Base-by-base conservation (phyloP, 352 stramenopile genomes). In the Phytophthora pini region DNA sequence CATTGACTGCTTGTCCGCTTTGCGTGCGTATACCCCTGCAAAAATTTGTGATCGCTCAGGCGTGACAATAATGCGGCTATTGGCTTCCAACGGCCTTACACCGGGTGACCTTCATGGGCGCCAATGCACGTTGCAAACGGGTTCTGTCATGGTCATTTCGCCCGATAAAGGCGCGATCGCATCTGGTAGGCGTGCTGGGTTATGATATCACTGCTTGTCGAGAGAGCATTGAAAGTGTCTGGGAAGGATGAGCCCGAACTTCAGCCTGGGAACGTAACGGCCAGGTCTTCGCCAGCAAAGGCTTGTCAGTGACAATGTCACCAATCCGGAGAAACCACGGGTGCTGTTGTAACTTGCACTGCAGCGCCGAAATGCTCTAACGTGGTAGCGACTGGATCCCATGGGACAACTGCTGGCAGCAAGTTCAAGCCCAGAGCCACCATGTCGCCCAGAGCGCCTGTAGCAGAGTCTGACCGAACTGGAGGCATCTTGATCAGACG, bases 381-480 rank as follows among this genome's bases (percentile, higher is more conserved):
- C 24, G 51, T 61, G 50, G 39, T 45, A 60, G 29, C 49, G 22
- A 45, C 5, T 34, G 10, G 31, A 47, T 48, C 31, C 50, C 41
- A 43, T 56, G 20, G 26, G 29, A 54, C 46, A 59, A 51, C 46
- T 58, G 36, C 38, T 59, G 17, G 4, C 43, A 44, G 53, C 44
- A 53, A 36, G 44, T 68, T 68, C 53, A 64, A 64, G 54, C 20
- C 31, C 26, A 32, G 24, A 6, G 26, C 31, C 29, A 55, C 47
- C 22, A 24, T 48, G 34, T 31, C 51, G 40, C 38, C 38, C 4
- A 34, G 29, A 34, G 29, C 50, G 51, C 26, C 13, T 34, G 4
- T 10, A 34, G 29, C 22, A 22, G n/a, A 11, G 45, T 43, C 56
- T 53, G 58, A 60, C 52, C 57, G 38, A 20, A 20, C 17, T 20